These are phyloP conservation scores for Hibiscus mutabilis DNA, from an alignment of 345 rosid genomes.

Conservation along the genomic window DNA sequence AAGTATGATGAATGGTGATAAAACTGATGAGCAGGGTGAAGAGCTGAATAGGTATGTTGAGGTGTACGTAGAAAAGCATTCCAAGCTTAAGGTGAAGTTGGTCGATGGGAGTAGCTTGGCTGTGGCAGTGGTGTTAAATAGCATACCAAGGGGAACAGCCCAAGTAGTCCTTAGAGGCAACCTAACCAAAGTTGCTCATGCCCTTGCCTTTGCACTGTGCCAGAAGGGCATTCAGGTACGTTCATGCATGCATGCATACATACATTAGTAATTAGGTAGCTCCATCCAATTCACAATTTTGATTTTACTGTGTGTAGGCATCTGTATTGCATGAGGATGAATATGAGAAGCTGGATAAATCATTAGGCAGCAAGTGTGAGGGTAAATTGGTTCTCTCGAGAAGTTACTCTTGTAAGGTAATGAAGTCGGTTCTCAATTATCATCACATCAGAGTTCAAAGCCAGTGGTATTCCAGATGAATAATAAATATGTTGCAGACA, in stretches of 20 bases:
- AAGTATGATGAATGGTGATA: not conserved
- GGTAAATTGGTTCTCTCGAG: constrained; percentile 15
- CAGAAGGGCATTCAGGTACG: constrained; percentile 43
- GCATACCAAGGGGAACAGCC: not conserved
- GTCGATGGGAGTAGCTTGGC: not conserved
- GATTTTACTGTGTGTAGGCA: not conserved
- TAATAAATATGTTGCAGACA: constrained; percentile 18
- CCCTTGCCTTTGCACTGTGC: constrained; percentile 27
- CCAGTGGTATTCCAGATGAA: not conserved
- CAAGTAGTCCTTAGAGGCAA: not conserved
- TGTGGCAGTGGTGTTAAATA: not conserved
- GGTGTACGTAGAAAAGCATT: not conserved
- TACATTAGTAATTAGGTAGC: not conserved
- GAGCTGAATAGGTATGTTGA: not conserved
- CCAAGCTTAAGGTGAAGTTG: not conserved
- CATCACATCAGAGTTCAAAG: not conserved
- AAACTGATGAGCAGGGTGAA: not conserved
- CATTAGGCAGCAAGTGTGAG: constrained; percentile 4
- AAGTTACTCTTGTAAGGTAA: not conserved
- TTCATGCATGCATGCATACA: not conserved
- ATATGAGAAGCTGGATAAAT: not conserved
- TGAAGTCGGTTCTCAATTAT: not conserved
- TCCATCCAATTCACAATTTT: not conserved
- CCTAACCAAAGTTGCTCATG: not conserved
- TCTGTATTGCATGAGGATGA: not conserved